Conservation (phyloP, 306 rosid genomes). For the Malus sylvestris region DNA sequence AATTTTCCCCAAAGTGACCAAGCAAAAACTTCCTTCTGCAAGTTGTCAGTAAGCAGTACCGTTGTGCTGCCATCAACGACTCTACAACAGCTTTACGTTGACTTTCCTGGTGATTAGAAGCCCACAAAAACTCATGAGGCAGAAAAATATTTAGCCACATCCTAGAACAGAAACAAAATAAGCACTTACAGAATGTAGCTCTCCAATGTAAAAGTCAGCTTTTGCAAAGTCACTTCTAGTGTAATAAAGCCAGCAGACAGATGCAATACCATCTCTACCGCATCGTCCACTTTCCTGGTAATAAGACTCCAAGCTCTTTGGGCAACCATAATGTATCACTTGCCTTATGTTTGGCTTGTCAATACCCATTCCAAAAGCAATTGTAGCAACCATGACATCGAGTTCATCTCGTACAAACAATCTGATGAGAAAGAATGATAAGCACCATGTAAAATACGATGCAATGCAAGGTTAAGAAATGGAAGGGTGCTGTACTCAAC, state of each 20-base stretch:
- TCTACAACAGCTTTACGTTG: constrained; percentile 73
- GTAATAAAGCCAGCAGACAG: constrained; percentile 92
- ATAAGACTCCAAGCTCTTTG: constrained; percentile 79
- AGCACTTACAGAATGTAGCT: constrained; percentile 45
- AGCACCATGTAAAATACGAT: constrained; percentile 9
- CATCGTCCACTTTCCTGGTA: constrained; percentile 96
- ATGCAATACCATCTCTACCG: constrained; percentile 89
- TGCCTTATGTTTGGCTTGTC: constrained; percentile 88
- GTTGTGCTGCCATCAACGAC: constrained; percentile 74
- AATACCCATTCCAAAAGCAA: constrained; percentile 97
- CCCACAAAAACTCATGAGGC: constrained; percentile 12
- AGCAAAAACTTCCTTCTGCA: constrained; percentile 88
- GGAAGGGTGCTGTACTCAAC: constrained; percentile 8
- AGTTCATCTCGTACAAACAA: constrained; percentile 74
- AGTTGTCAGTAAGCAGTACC: constrained; percentile 57
- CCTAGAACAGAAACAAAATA: not conserved
- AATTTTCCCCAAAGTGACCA: constrained; percentile 65
- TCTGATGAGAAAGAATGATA: constrained; percentile 33
- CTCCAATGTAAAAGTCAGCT: constrained; percentile 60
- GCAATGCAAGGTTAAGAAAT: not conserved
- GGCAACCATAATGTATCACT: constrained; percentile 94
- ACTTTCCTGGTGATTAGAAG: constrained; percentile 43
- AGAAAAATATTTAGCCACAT: not conserved
- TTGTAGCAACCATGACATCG: constrained; percentile 83
- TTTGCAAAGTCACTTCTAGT: constrained; percentile 70